Evolutionary conservation across 2,329 filamentous ascomycete species (phyloP), one percentile per base, ranked within the genome.

Genomic region (Aureobasidium sp.): DNA sequence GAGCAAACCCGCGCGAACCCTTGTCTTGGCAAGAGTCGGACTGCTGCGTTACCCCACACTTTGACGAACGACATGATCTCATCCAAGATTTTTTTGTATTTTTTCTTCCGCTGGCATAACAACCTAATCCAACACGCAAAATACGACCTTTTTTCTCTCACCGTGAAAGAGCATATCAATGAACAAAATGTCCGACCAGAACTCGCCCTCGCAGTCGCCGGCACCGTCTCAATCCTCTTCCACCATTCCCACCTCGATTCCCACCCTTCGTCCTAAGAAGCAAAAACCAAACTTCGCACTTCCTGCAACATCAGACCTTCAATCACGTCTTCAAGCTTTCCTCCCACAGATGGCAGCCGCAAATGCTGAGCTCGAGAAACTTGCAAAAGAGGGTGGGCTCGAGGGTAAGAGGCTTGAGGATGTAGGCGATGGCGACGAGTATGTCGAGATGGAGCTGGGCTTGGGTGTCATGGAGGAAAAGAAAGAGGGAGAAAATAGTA

Each of bases 371-470:
- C 64, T 73, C 20, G 64, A 67, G 32, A 60, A 55, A 36, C 46
- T 64, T 39, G 64, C 58, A 32, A 47, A 64, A 20, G 65, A 65
- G 17, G 70, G 68, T 8, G 52, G 39, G 17, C 55, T 66, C 8
- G 58, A 62, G 13, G 66, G 62, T n/a, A 39, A 66, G 23, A 70
- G 62, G 59, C 69, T 74, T 64, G 71, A 73, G 65, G 66, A 69
- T 41, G 70, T 73, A 12, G 66, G 66, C 34, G 72, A 73, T 1
- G 69, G 64, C 5, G 68, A 70, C 57, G 66, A 67, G 60, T 69
- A 73, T 64, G 73, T 74, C 52, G 72, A 73, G 66, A 73, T 74
- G 71, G 66, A 71, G 48, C 64, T 74, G 9, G 71, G 71, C 3
- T 62, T 74, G 6, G 72, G 72, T 8, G 70, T 74, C 39, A 52